Percentiles rank a stretch among this genome's conserved stretches.
Conservation (phyloP, 2,329 filamentous ascomycete genomes). For the Talaromyces sp. region DNA sequence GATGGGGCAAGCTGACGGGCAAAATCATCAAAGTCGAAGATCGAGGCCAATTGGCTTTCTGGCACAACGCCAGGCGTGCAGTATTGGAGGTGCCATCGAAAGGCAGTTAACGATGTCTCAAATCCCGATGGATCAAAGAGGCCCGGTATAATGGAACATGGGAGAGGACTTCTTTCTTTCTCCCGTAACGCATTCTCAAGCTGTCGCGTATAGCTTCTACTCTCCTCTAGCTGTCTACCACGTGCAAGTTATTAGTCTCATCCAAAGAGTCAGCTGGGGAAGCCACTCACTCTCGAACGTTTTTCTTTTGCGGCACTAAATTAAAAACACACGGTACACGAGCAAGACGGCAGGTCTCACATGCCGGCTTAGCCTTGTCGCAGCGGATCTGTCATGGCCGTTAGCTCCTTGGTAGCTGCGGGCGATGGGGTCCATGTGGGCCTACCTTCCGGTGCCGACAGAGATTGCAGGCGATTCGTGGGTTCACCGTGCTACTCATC, state of each 20-base stretch:
- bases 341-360: not conserved
- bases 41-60: not conserved
- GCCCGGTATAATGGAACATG: not conserved
- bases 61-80: not conserved
- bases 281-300: not conserved
- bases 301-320: not conserved
- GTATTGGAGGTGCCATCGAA: not conserved
- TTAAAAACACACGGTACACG: not conserved
- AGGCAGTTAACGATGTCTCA: not conserved
- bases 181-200: too few species aligned
- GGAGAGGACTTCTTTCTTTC: not conserved
- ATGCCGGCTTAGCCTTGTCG: not conserved
- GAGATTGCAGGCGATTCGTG: not conserved
- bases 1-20: not conserved
- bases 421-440: not conserved
- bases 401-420: not conserved
- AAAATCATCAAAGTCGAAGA: not conserved
- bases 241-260: too few species aligned
- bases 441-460: not conserved
- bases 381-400: not conserved
- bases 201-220: too few species aligned
- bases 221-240: too few species aligned
- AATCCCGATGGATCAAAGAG: not conserved
- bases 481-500: not conserved
- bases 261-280: not conserved